These are phyloP conservation scores for Malassezia dermatis DNA, from an alignment of 1,284 basidiomycete species.

Conservation along the genomic window DNA sequence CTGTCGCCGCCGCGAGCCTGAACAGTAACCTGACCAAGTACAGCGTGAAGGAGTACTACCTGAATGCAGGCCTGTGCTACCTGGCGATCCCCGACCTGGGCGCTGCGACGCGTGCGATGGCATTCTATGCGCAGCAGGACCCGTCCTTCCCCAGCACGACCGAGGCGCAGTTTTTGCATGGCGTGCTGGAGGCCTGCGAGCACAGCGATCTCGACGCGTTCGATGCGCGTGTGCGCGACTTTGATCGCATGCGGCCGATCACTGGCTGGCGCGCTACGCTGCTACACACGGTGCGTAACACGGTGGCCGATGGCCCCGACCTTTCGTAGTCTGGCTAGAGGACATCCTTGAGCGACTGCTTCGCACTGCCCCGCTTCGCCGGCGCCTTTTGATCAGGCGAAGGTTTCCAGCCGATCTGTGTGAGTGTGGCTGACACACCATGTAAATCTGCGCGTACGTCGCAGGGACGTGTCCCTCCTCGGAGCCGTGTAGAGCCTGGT, in stretches of 20 bases:
- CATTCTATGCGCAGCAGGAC: constrained; percentile 44
- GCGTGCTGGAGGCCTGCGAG: constrained; percentile 37
- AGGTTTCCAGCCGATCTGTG: constrained; percentile 96
- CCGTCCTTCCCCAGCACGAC: constrained; percentile 41
- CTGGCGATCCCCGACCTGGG: constrained; percentile 61
- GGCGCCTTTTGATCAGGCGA: constrained; percentile 71
- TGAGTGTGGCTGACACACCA: constrained; percentile 54
- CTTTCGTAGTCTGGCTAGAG: constrained; percentile 29
- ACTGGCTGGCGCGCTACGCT: constrained; percentile 42
- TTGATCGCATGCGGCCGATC: constrained; percentile 41
- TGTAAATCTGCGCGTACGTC: constrained; percentile 89
- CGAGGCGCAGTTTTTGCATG: constrained; percentile 44
- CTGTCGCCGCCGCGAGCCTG: constrained; percentile 78
- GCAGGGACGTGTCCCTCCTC: constrained; percentile 72
- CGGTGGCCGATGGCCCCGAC: constrained; percentile 42
- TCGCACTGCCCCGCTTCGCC: constrained; percentile 69
- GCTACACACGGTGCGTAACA: constrained; percentile 34
- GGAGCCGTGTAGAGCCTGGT: constrained; percentile 60
- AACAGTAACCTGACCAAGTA: constrained; percentile 84
- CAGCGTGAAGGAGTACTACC: constrained; percentile 95
- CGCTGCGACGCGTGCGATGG: constrained; percentile 42
- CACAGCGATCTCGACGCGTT: constrained; percentile 38
- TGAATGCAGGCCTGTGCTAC: constrained; percentile 75
- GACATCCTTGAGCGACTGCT: constrained; percentile 66
- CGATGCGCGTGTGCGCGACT: constrained; percentile 38